Conservation (phyloP, 257 asterid genomes). For the Solanum verrucosum region DNA sequence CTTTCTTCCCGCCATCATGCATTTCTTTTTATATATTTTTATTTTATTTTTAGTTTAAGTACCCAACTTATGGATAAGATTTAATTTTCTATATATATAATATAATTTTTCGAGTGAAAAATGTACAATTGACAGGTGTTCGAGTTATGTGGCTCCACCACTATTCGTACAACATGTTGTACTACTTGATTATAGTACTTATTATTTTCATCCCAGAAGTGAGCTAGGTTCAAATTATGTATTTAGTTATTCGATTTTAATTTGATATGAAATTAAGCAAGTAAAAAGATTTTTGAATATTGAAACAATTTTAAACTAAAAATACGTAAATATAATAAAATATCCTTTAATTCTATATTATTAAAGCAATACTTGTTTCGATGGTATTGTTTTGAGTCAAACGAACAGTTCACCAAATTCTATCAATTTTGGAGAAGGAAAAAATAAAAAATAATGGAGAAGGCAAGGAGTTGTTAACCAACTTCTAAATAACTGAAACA, state of each 20-base stretch:
- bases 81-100: neutral
- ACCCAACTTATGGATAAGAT: neutral
- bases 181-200: too few relatives aligned
- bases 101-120: neutral
- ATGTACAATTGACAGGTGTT: neutral
- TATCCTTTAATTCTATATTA: too few relatives aligned
- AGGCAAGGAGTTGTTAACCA: conserved; percentile 10
- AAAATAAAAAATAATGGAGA: neutral
- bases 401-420: conserved; percentile 8
- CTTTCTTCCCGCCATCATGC: neutral
- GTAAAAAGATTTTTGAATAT: too few relatives aligned
- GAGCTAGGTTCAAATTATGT: neutral
- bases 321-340: too few relatives aligned
- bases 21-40: neutral
- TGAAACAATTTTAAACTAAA: too few relatives aligned
- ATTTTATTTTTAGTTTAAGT: neutral
- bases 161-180: neutral
- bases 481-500: neutral
- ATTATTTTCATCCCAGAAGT: too few relatives aligned
- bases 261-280: too few relatives aligned
- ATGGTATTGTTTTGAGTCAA: neutral
- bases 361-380: too few relatives aligned
- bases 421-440: neutral
- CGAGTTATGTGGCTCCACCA: neutral
- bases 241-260: too few relatives aligned